Evolutionary conservation across 805 yeast species (phyloP), one percentile per base, ranked within the genome.

Genomic region (Saccharomyces kudriavzevii): DNA sequence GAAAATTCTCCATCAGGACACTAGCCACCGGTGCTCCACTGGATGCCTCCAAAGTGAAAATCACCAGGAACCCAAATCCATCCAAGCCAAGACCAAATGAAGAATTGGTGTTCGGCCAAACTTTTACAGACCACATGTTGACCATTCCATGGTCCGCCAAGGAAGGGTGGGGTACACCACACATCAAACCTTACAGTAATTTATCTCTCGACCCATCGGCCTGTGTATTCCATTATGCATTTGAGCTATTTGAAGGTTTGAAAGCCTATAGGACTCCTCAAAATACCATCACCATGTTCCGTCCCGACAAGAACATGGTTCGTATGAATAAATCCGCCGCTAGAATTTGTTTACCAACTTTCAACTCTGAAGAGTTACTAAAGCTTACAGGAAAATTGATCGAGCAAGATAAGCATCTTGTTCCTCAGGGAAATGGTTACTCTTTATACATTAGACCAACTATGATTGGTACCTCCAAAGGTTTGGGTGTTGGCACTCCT

Each of bases 401-500:
- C 60, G 77, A 82, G 61, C 62, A 86, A 45, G 99, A 92, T 68
- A 74, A 82, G 64, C 76, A 81, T 58, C 83, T 89, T 73, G 85
- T 94, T 52, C 99, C 99, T 54, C 70, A 80, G 52, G 88, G 89
- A 54, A 79, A 80, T 62, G 99, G 99, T 54, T 92, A 87, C 77
- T 88, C 97, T 26, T 77, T 92, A 63, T 92, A 92, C 74, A 76
- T 92, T 59, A 85, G 99, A 74, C 99, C 99, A 56, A 89, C 97
- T 45, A 74, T 94, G 78, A 94, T 92, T 61, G 98, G 98, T 66
- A 92, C 97, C 50, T 80, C 90, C 55, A 83, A 87, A 29, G 86
- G 88, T 54, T 79, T 92, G 56, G 99, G 99, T 63, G 97, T 92
- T 52, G 79, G 84, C 49, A 74, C 82, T 35, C 98, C 98, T 51